phyloP scores from a whole-genome alignment of 2,329 filamentous ascomycete species.

The Cercospora brassicicola region DNA sequence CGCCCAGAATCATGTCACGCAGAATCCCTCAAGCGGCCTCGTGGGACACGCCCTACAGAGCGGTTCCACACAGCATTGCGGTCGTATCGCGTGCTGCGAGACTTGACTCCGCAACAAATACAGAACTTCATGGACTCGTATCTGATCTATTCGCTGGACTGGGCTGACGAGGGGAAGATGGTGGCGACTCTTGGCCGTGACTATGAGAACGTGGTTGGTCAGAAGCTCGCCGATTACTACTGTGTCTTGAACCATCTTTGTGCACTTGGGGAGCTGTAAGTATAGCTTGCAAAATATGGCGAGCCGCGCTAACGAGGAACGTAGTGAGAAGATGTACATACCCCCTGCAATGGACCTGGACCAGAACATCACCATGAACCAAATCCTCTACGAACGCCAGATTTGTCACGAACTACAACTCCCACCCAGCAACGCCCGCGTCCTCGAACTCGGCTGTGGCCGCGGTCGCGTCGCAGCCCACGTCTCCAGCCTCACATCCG shows the following conservation, averaged over 20 bases:
- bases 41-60: conserved; percentile 17
- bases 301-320: neutral
- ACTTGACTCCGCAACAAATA: conserved; percentile 32
- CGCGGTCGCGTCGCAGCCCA: conserved; percentile 36
- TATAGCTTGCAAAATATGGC: neutral
- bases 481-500: conserved; percentile 30
- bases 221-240: conserved; percentile 35
- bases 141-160: conserved; percentile 36
- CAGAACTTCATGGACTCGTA: conserved; percentile 36
- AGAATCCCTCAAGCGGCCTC: neutral
- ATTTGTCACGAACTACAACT: conserved; percentile 32
- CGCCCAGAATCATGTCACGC: neutral
- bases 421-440: conserved; percentile 27
- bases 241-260: conserved; percentile 36
- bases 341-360: conserved; percentile 32
- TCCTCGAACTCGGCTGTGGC: conserved; percentile 36
- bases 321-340: conserved; percentile 35
- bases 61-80: conserved; percentile 32
- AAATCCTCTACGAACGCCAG: conserved; percentile 34
- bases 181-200: conserved; percentile 30
- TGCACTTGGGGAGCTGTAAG: conserved; percentile 32
- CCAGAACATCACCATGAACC: conserved; percentile 28
- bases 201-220: conserved; percentile 33
- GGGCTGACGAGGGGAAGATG: conserved; percentile 34
- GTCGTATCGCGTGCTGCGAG: conserved; percentile 30